A percentile compares a stretch with the other conserved stretches of the same genome.
These are phyloP conservation scores for Phytopythium helicoides DNA, from an alignment of 352 stramenopile genomes.

Conservation along the genomic window DNA sequence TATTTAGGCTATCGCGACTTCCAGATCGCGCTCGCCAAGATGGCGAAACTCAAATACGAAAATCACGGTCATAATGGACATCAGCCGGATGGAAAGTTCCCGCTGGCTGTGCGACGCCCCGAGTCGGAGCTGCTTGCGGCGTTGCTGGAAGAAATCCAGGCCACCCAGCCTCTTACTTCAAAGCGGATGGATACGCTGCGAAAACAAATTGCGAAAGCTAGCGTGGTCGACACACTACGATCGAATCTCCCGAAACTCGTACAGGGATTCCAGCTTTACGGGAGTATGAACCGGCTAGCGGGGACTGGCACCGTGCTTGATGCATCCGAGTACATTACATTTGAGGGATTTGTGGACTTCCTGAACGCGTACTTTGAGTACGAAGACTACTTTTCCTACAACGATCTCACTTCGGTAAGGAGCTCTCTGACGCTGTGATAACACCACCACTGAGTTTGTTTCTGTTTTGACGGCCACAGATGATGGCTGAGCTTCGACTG, in stretches of 20 bases:
- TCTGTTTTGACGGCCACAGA: too few species aligned
- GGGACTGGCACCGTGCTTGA: conserved; percentile 9
- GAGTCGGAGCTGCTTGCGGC: conserved; percentile 25
- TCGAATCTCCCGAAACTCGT: conserved; percentile 34
- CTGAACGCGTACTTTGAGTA: conserved; percentile 80
- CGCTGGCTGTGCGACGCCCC: conserved; percentile 8
- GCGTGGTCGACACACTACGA: conserved; percentile 45
- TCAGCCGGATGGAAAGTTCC: not conserved
- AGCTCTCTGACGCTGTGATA: too few species aligned
- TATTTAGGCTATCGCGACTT: conserved; percentile 59
- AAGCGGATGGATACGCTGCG: conserved; percentile 42
- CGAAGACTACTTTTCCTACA: conserved; percentile 63
- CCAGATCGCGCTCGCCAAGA: conserved; percentile 48
- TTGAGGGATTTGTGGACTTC: conserved; percentile 77
- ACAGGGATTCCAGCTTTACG: conserved; percentile 68
- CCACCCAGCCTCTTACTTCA: not conserved
- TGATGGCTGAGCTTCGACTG: conserved; percentile 14
- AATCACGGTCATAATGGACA: not conserved
- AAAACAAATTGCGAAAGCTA: conserved; percentile 43
- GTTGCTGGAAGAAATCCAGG: conserved; percentile 33
- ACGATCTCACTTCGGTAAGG: conserved; percentile 25
- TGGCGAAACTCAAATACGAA: conserved; percentile 25
- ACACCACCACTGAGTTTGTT: too few species aligned
- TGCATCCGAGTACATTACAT: conserved; percentile 36
- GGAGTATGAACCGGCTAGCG: conserved; percentile 20